Base-by-base conservation (phyloP, 139 green algal genomes). In the Desmodesmus armatus region DNA sequence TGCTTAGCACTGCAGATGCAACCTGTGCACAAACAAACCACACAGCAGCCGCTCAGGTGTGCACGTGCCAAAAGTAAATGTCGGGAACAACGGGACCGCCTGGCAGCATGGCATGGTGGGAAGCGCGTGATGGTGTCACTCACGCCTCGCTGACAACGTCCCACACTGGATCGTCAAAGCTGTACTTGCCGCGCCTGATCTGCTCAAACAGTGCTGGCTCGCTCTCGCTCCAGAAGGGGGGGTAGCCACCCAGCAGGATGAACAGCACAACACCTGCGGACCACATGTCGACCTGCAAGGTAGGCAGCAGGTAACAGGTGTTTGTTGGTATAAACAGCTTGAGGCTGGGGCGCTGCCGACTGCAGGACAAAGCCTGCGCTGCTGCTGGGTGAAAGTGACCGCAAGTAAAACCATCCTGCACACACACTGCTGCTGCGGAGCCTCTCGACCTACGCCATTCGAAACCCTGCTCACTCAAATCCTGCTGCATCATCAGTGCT, bases 211-310 rank as follows among this genome's bases (percentile, higher is more conserved):
- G 92, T 63, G 90, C 84, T n/a, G 94, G 93, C 84, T 99, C 96
- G 47, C 85, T 94, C 72, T 98, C 95, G 76, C 94, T 91, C 80
- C 95, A 97, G 86, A 98, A 99, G 15, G 96, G 96, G 9, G 95
- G 95, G 88, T 97, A 98, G 25, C 96, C 96, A 33, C 91, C 93
- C 65, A 99, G 93, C 82, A 99, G 87, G 66, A 98, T 95, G 89
- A 94, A 96, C 40, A 96, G 86, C 79, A 97, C 91, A 3, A 96
- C 92, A 23, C 94, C 94, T 2, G 91, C 89, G 51, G 78, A 90
- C 94, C 94, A 97, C 91, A 96, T 93, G 88, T 97, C 93, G 29
- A 87, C 82, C 82, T 87, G 63, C 60, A 62, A n/a, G n/a, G n/a
- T n/a, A n/a, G n/a, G n/a, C n/a, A n/a, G n/a, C n/a, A n/a, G n/a